Base-by-base conservation (phyloP, 2,329 filamentous ascomycete species). In the Malbranchea zuffiana region DNA sequence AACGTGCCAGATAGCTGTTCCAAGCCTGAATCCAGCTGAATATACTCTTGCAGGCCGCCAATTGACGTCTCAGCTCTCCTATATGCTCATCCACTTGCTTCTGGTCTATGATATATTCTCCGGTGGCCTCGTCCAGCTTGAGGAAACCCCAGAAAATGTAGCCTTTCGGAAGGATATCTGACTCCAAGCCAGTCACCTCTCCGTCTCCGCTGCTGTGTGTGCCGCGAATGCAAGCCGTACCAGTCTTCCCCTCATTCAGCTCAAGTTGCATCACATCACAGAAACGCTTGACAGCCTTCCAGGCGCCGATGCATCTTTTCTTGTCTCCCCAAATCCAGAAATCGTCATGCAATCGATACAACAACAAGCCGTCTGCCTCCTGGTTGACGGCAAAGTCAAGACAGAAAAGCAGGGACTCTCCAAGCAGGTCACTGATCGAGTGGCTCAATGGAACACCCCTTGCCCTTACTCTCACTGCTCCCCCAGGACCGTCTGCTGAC, bases 291-390 rank as follows among this genome's bases (percentile, higher is more conserved):
- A 82, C 66, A 0, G 71, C 63, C 12, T 65, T 50, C 78, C 78
- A 83, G 0, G 72, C 76, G 28, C 66, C 62, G 15, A 67, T 62
- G n/a, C 69, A 71, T 2, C 59, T 62, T 3, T 59, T 44, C 32
- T 75, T 68, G 4, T 72, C 62, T 6, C 69, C 67, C 75, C 75
- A 80, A 50, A 80, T 75, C 76, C 75, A 81, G 35, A 80, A 63
- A 44, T 80, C 75, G 44, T 80, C 77, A 35, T 78, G 69, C 24
- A 79, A 61, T 8, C 78, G 71, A 51, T 76, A 76, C 7, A 80
- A 54, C n/a, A 66, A 60, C 1, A 60, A 57, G 0, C 74, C 74
- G 4, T 59, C 43, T 0, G 75, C 74, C 1, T 60, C 56, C 41
- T 72, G 67, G 39, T 79, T 80, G 38, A 81, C 67, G 0, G 75